These are phyloP conservation scores for Plasmodium blacklocki DNA, from an alignment of 169 alveolate genomes.

Conservation along the genomic window DNA sequence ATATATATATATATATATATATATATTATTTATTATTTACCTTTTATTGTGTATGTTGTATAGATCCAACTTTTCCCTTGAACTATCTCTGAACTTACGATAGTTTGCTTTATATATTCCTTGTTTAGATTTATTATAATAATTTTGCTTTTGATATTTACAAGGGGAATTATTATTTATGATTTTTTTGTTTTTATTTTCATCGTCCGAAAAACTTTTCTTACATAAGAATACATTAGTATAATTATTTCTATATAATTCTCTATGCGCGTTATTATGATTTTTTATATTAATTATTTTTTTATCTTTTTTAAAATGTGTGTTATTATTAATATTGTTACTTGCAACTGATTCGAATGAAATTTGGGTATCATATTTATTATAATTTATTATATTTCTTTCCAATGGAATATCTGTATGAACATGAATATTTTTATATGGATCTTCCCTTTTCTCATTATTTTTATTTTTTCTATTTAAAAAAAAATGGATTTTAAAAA, in stretches of 20 bases:
- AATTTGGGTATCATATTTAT: neutral
- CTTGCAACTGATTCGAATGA: neutral
- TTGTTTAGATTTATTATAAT: neutral
- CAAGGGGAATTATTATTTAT: too few relatives aligned
- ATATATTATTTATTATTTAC: neutral
- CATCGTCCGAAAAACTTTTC: conserved; percentile 30
- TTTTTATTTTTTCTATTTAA: conserved; percentile 35
- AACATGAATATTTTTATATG: neutral
- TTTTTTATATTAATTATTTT: neutral
- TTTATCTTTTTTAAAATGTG: conserved; percentile 1
- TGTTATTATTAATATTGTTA: neutral
- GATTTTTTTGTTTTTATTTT: neutral
- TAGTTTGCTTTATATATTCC: neutral
- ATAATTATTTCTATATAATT: neutral
- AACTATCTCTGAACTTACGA: neutral
- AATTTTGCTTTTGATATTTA: neutral
- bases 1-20: neutral
- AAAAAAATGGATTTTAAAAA: conserved; percentile 15
- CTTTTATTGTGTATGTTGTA: neutral
- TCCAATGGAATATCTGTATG: neutral
- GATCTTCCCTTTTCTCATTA: neutral
- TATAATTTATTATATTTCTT: conserved; percentile 1
- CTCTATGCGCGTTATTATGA: neutral
- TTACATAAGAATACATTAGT: conserved; percentile 22
- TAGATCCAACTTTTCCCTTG: neutral